Conservation (phyloP, 169 alveolate species). For the Plasmodium yoelii region DNA sequence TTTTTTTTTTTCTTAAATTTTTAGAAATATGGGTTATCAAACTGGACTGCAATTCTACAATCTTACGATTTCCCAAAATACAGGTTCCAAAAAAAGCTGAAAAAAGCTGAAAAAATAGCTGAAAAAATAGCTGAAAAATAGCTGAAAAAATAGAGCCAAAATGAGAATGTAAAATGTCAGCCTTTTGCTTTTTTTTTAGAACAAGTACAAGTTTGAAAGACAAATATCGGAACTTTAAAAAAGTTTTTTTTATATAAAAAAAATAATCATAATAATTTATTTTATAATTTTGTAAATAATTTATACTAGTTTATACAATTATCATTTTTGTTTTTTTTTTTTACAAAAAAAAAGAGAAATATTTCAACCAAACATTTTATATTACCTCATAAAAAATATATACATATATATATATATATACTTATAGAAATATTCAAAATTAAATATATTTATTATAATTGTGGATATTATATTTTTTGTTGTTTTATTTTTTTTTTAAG, state of each 20-base stretch:
- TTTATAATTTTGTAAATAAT: background rate
- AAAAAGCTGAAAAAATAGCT: too few species aligned
- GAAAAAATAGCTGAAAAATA: too few species aligned
- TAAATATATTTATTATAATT: too few species aligned
- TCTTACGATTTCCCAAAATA: conserved; percentile 26
- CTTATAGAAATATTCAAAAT: background rate
- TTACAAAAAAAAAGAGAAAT: too few species aligned
- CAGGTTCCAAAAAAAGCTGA: conserved; percentile 28
- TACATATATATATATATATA: background rate
- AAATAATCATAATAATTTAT: background rate
- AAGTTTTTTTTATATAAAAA: conserved; percentile 42
- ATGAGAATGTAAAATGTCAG: background rate
- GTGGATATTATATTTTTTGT: too few species aligned
- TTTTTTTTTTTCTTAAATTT: background rate
- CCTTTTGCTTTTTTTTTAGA: conserved; percentile 1
- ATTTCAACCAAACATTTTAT: too few species aligned
- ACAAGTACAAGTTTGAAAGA: conserved; percentile 43
- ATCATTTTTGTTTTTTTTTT: too few species aligned
- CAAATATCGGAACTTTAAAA: conserved; percentile 39
- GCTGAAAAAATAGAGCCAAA: background rate
- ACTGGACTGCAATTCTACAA: conserved; percentile 37
- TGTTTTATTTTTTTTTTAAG: too few species aligned
- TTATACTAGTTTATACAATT: background rate
- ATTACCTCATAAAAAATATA: background rate
- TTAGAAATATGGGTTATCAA: conserved; percentile 32